Evolutionary conservation across 305 asterid genomes (phyloP).

Genomic region (Fraxinus baroniana): DNA sequence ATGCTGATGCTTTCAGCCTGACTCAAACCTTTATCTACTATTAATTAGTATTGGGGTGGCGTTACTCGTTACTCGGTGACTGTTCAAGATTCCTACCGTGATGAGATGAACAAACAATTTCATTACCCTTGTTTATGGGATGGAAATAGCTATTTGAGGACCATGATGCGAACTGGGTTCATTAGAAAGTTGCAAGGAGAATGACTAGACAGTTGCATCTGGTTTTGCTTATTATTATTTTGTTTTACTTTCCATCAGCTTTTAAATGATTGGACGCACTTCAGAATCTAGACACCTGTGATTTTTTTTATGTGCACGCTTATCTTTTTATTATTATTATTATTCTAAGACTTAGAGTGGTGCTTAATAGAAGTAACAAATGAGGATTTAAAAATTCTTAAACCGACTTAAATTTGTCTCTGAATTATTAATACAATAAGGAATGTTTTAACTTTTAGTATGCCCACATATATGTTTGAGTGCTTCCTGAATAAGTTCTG

Average conservation of each 20-base stretch:
- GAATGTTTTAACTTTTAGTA: neutral
- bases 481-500: neutral
- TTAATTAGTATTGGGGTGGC: neutral
- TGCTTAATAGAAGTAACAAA: neutral
- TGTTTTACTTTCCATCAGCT: neutral
- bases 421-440: neutral
- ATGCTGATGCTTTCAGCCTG: neutral
- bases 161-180: neutral
- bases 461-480: constrained; percentile 5
- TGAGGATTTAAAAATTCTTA: neutral
- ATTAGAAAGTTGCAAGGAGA: neutral
- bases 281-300: neutral
- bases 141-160: neutral
- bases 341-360: neutral
- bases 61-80: neutral
- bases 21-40: neutral
- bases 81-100: constrained; percentile 1
- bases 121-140: neutral
- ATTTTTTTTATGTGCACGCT: neutral
- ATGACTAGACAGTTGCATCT: neutral
- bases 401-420: neutral
- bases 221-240: neutral
- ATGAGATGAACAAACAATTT: neutral
- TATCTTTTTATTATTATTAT: neutral
- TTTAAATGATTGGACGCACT: constrained; percentile 1